Base-by-base conservation (phyloP, 2,329 filamentous ascomycete species). In the Pseudovirgaria hyperparasitica region DNA sequence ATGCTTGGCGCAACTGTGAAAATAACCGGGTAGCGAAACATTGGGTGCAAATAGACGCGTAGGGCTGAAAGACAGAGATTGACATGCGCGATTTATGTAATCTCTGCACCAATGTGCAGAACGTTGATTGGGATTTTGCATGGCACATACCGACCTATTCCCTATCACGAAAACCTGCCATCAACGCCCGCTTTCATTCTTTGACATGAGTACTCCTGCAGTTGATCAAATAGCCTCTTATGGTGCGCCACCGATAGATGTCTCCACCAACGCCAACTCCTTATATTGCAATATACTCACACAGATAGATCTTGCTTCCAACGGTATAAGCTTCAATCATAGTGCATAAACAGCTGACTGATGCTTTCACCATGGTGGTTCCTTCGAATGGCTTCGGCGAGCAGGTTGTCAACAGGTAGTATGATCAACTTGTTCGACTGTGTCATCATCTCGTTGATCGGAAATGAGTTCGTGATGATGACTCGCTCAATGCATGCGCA, bases 381-480 rank as follows among this genome's bases (percentile, higher is more conserved):
- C 45, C 90, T 75, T 43, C 90, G 72, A 42, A 98, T 96, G 26
- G 86, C 85, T 57, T 98, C 90, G 4, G 85, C 73, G 21, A 98
- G 64, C 27, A 98, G 63, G 48, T 77, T 81, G 15, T 86, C 92
- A 10, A 98, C 69, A 46, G 94, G 86, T 32, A 98, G 71, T 18
- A 94, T 70, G 30, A 92, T 74, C 43, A 98, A 67, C 64, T 98
- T 98, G 10, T 45, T 40, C 27, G 73, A 76, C 32, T 69, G 71
- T 40, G 65, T 71, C 18, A 72, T 66, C 54, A 79, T 76, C 38
- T 81, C 73, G 13, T 76, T 70, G 38, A 98, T 92, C 3, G 90
- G 90, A 54, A 96, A 96, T 30, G 86, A 92, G 60, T 98, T 96
- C 18, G 90, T 98, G 43, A 96, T 86, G 29, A 98, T 75, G 41